Base-by-base conservation (phyloP, 1,284 basidiomycete genomes). In the Lentinula novae-zelandiae region DNA sequence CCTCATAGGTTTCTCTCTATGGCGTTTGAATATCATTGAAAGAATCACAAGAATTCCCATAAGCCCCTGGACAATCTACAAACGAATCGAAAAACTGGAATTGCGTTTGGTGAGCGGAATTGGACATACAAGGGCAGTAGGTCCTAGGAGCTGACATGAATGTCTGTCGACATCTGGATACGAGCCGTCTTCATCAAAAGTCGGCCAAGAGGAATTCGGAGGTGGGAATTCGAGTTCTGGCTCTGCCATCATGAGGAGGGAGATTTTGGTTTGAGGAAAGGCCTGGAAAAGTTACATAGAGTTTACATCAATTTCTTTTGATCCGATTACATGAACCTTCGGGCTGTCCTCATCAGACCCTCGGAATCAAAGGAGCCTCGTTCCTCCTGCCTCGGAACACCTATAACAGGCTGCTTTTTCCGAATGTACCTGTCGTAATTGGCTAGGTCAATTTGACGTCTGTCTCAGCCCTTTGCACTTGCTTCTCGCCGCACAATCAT, bases 21-120 rank as follows among this genome's bases (percentile, higher is more conserved):
- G 90, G 60, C 96, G 82, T 73, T 98, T 98, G 71, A 89, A 88
- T 1, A 98, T 82, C 50, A 98, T 79, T 4, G 93, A 93, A 9
- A 86, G 79, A 51, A 98, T 81, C 36, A 97, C 95, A 33, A 98
- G 74, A 20, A 95, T 72, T 31, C 95, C 96, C 90, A 98, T 92
- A 57, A 93, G 78, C 2, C 74, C 87, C 73, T 95, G 93, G 17
- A 92, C 89, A 60, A 89, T 75, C 89, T 92, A 13, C n/a, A 40
- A 44, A 62, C 22, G 58, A 60, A 68, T 62, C 51, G 60, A 53
- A 66, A 66, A 52, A 40, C 55, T 39, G 54, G 62, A 59, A 31
- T 61, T 49, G 60, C 68, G 63, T 62, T 50, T 4, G 12, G 12
- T 4, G 12, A 38, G 54, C n/a, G 27, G 40, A 22, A 38, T 20